Conservation (phyloP, 2,329 filamentous ascomycete species). For the Talaromyces atroroseus region DNA sequence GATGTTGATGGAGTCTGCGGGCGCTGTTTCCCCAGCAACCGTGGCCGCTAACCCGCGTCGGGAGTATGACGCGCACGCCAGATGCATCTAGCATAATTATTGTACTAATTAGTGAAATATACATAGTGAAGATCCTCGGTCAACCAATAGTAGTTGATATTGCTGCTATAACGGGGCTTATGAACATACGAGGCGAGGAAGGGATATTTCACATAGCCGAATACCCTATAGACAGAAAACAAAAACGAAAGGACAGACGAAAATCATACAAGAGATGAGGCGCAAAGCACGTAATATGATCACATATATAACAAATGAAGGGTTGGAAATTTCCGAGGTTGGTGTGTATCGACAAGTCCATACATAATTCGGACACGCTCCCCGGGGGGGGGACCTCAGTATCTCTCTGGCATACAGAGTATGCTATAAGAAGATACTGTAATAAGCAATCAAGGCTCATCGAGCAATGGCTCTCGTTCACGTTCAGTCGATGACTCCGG, state of each 20-base stretch:
- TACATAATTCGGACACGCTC: too few species aligned
- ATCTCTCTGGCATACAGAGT: not conserved
- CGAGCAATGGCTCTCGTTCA: conserved; percentile 51
- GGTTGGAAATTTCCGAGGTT: too few species aligned
- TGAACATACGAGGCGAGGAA: too few species aligned
- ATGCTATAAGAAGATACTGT: not conserved
- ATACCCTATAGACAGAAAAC: too few species aligned
- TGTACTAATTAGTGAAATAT: not conserved
- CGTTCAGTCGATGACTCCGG: conserved; percentile 43
- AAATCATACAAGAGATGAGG: too few species aligned
- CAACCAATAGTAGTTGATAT: not conserved
- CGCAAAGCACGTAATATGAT: too few species aligned
- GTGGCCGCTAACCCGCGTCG: not conserved
- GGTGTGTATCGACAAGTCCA: too few species aligned
- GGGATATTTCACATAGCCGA: too few species aligned
- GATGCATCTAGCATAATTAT: not conserved
- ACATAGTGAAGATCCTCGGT: not conserved
- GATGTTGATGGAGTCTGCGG: not conserved
- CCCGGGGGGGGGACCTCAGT: too few species aligned
- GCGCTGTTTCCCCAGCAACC: not conserved
- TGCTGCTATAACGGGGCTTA: not conserved
- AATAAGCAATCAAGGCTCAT: conserved; percentile 28
- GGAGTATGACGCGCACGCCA: not conserved
- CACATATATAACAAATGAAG: too few species aligned
- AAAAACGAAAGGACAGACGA: too few species aligned